Conservation (phyloP, 176 grass and related monocot species). For the Pharus latifolius region DNA sequence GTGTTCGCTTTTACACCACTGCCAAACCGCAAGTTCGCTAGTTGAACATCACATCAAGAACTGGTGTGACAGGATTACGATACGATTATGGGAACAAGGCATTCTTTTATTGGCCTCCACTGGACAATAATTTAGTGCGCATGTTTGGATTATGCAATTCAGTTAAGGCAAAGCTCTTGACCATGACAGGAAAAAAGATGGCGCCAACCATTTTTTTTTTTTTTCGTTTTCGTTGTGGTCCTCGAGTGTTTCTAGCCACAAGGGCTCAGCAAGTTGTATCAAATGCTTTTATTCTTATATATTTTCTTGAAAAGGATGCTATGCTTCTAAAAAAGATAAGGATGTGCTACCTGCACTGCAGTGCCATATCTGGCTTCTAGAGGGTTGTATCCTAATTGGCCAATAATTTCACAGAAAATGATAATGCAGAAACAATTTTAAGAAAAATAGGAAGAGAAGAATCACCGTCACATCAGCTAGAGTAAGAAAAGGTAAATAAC, state of each 20-base stretch:
- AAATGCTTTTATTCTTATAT: not conserved
- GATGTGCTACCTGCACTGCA: conserved; percentile 6
- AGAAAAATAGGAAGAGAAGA: not conserved
- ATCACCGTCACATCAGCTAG: not conserved
- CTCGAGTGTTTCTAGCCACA: conserved; percentile 1
- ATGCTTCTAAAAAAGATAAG: not conserved
- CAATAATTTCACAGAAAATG: not conserved
- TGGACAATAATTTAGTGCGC: not conserved
- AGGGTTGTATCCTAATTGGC: conserved; percentile 5
- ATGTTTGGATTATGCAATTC: not conserved
- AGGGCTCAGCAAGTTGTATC: not conserved
- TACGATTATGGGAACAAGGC: not conserved
- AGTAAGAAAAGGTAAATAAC: not conserved
- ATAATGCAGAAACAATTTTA: not conserved
- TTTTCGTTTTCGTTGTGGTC: not conserved
- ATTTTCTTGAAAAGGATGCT: not conserved
- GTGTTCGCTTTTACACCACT: not conserved
- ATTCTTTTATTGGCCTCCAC: not conserved
- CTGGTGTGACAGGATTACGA: not conserved
- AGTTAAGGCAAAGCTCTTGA: not conserved
- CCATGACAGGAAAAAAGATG: not conserved
- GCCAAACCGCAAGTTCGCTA: not conserved
- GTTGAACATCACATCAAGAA: conserved; percentile 15
- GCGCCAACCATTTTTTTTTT: not conserved
- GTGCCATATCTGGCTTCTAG: not conserved